Evolutionary conservation across 139 green algal genomes (phyloP).

Genomic region (Asterochloris sp.): DNA sequence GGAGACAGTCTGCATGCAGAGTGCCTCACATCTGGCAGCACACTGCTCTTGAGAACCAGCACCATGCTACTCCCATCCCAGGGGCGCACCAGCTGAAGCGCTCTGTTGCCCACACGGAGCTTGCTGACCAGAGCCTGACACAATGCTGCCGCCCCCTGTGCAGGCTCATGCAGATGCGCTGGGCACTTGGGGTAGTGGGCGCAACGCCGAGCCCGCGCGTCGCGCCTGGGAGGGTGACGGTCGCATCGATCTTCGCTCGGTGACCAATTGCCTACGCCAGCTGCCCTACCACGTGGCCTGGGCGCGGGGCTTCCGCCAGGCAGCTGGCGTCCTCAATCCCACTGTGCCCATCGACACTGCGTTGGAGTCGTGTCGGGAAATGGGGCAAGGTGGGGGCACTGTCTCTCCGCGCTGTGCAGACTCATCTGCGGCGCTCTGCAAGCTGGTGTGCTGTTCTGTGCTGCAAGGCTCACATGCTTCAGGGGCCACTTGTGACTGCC

Average conservation of each 20-base stretch:
- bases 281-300: slow-evolving; percentile 57
- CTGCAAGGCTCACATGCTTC: too few species aligned
- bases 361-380: slow-evolving; percentile 31
- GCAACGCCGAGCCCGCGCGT: slow-evolving; percentile 8
- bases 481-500: background rate
- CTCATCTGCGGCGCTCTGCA: too few species aligned
- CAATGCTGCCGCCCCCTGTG: background rate
- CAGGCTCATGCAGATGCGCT: slow-evolving; percentile 31
- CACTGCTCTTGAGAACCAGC: too few species aligned
- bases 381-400: slow-evolving; percentile 15
- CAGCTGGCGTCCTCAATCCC: slow-evolving; percentile 41
- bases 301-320: slow-evolving; percentile 26
- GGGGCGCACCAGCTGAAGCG: too few species aligned
- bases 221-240: slow-evolving; percentile 49
- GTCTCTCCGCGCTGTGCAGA: background rate
- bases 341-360: slow-evolving; percentile 45
- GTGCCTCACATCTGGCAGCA: too few species aligned
- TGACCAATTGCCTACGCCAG: slow-evolving; percentile 43
- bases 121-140: too few species aligned
- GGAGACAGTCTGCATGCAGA: too few species aligned
- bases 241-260: slow-evolving; percentile 48
- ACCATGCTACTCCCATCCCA: too few species aligned
- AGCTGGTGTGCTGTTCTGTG: too few species aligned
- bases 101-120: too few species aligned
- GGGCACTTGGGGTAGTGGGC: slow-evolving; percentile 11